phyloP scores from a whole-genome alignment of 192 early-diverging fungal species.

The Coemansia brasiliensis region DNA sequence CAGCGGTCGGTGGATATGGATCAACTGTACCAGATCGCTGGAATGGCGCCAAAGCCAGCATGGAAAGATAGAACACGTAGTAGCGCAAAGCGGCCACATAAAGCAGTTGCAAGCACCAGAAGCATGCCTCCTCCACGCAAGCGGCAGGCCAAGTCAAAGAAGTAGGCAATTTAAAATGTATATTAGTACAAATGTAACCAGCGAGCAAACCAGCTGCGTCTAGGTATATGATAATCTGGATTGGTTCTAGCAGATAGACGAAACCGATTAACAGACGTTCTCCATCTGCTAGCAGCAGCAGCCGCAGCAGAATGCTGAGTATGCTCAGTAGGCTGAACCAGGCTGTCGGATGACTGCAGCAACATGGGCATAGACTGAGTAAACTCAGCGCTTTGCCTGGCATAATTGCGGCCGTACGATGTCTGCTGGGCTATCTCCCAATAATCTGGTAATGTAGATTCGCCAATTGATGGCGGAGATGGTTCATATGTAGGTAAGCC shows the following conservation, averaged over 20 bases:
- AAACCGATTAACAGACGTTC: background rate
- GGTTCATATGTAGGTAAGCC: slow-evolving; percentile 36
- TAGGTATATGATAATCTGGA: background rate
- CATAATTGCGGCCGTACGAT: slow-evolving; percentile 14
- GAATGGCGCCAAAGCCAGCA: too few species aligned
- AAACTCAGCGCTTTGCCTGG: background rate
- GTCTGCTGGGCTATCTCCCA: slow-evolving; percentile 24
- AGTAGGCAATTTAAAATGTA: background rate
- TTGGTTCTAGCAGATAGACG: background rate
- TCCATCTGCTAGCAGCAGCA: background rate
- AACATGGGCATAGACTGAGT: background rate
- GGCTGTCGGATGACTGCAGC: background rate
- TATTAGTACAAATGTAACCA: background rate
- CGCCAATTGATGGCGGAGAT: slow-evolving; percentile 15
- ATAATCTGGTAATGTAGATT: slow-evolving; percentile 10
- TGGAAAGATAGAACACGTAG: too few species aligned
- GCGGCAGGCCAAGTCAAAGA: too few species aligned
- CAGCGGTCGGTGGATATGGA: too few species aligned
- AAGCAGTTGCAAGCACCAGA: too few species aligned
- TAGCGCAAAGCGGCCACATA: too few species aligned
- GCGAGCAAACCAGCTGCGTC: background rate
- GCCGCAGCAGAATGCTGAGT: background rate
- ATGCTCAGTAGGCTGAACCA: background rate
- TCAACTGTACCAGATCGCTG: too few species aligned
- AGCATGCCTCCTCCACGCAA: too few species aligned